Evolutionary conservation across 768 basidiomycete species (phyloP), one percentile per base, ranked within the genome.

Genomic region (Leccinellum rugosiceps): DNA sequence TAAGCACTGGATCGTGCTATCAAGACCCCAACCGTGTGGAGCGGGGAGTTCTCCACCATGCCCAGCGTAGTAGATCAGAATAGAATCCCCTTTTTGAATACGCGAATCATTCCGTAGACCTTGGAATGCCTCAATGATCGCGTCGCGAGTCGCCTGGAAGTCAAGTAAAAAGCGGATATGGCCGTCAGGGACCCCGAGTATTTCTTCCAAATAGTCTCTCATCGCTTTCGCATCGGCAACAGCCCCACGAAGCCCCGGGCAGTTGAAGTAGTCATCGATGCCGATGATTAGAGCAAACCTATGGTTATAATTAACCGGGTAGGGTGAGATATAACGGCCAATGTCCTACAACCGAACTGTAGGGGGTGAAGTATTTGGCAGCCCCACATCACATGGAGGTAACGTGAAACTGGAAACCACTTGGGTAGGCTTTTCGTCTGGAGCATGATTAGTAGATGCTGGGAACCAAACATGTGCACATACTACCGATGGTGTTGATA

Each of bases 1-100:
- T 65, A 64, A 15, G 57, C 63, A 31, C 63, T 72, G 43, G 57
- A 62, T 23, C 67, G 70, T 47, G 58, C 60, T 66, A 62, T 70
- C 67, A 6, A 32, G 17, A 38, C 23, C 50, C 50, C 72, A 72
- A 0, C 56, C 61, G 2, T 19, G 2, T 0, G 79, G 79, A 46
- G 69, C 72, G 1, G 63, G 44, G 15, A 66, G 62, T 31, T 74
- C 63, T 6, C 73, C 67, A n/a, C 79, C 80, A 52, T 80, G 80
- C 14, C 78, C 80, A 19, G 79, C 73, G 48, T 71, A 81, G 58
- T 74, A 80, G 32, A 80, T 74, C 43, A 79, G 50, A 32, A 80
- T 75, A 8, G 74, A 68, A 48, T 72, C 70, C 10, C 70, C 65
- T 23, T 69, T 50, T 1, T 56, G 47, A 30, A 72, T 68, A 17